Evolutionary conservation across 768 basidiomycete species (phyloP).

Genomic region (Cystofilobasidium ferigula): DNA sequence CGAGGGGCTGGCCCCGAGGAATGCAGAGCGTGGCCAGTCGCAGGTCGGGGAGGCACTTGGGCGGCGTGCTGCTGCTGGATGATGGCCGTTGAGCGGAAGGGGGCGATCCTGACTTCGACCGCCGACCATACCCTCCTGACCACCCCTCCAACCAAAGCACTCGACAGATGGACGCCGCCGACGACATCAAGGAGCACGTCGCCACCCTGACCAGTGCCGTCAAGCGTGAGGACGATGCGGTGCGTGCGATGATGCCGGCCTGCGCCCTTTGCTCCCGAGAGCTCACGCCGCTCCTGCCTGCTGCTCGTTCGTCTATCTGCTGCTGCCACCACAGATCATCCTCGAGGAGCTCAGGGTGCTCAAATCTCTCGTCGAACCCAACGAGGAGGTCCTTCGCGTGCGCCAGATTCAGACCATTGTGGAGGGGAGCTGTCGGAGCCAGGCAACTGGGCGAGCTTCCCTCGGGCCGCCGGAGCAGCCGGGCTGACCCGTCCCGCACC

Average conservation of each 20-base stretch:
- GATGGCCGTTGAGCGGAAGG: too few relatives aligned
- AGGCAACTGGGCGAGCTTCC: too few relatives aligned
- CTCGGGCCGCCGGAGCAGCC: not conserved
- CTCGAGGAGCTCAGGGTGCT: conserved; percentile 3
- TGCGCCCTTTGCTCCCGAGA: not conserved
- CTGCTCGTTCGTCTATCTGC: not conserved
- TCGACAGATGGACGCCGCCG: not conserved
- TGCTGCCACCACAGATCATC: not conserved
- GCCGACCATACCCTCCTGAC: not conserved
- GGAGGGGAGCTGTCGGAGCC: too few relatives aligned
- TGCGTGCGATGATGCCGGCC: not conserved
- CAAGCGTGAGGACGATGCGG: not conserved
- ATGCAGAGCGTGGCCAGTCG: not conserved
- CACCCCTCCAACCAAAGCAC: not conserved
- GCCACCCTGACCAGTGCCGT: conserved; percentile 12
- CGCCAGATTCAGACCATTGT: too few relatives aligned
- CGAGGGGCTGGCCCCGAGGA: too few relatives aligned
- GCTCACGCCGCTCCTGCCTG: not conserved
- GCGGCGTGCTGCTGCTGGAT: not conserved
- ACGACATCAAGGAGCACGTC: conserved; percentile 17
- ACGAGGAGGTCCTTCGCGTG: conserved; percentile 22
- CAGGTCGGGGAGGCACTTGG: not conserved
- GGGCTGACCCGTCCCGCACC: not conserved
- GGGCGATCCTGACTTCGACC: too few relatives aligned
- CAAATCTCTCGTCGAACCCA: conserved; percentile 10